Conservation (phyloP, 495 filamentous ascomycete genomes). For the Chaetomidium leptoderma region DNA sequence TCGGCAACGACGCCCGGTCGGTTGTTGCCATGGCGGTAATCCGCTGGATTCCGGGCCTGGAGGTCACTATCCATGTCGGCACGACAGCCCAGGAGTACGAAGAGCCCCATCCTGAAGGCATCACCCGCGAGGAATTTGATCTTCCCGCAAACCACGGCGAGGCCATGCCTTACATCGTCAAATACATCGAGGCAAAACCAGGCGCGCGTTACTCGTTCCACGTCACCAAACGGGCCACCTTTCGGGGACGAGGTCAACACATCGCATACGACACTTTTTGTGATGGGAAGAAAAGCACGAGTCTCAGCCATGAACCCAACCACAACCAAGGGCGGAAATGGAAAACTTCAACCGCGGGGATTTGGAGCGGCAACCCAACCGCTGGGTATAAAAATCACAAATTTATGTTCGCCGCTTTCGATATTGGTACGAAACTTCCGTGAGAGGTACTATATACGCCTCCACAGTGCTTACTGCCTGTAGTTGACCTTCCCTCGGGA, state of each 20-base stretch:
- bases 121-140: background rate
- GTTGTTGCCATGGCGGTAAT: background rate
- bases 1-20: too few relatives aligned
- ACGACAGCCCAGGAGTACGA: background rate
- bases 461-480: too few relatives aligned
- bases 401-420: background rate
- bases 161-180: background rate
- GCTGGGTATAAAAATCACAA: background rate
- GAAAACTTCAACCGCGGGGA: background rate
- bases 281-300: too few relatives aligned
- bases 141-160: background rate
- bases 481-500: too few relatives aligned
- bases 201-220: slow-evolving; percentile 9
- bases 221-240: background rate
- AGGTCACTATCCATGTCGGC: background rate
- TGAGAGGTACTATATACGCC: background rate
- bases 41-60: background rate
- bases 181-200: slow-evolving; percentile 22
- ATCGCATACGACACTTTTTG: background rate
- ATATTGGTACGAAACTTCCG: background rate
- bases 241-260: background rate
- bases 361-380: background rate
- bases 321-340: background rate
- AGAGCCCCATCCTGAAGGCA: background rate
- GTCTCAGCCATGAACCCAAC: too few relatives aligned